A percentile compares a stretch with the other conserved stretches of the same genome.
Conservation (phyloP, 2,329 filamentous ascomycete species). For the Aureobasidium sp. region DNA sequence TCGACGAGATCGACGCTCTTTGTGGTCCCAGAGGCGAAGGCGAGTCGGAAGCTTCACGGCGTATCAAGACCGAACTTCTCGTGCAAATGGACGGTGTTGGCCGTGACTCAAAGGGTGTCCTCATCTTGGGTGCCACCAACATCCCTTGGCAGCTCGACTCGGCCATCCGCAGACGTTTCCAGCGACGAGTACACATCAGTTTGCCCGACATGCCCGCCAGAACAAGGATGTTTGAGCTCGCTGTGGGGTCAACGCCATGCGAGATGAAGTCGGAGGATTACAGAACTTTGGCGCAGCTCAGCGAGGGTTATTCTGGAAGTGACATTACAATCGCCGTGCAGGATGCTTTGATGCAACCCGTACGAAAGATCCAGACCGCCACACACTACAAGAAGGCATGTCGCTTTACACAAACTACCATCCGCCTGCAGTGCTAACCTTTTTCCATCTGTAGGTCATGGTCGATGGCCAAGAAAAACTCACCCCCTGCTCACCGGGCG, state of each 20-base stretch:
- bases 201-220: conserved; percentile 80
- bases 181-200: conserved; percentile 90
- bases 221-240: conserved; percentile 91
- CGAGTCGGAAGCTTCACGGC: conserved; percentile 91
- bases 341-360: conserved; percentile 93
- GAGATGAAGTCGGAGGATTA: conserved; percentile 73
- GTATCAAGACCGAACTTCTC: conserved; percentile 97
- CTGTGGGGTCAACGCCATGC: conserved; percentile 88
- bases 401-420: background rate
- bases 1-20: conserved; percentile 94
- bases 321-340: conserved; percentile 96
- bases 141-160: conserved; percentile 98
- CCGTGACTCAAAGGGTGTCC: conserved; percentile 85
- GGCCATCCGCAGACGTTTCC: conserved; percentile 92
- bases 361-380: conserved; percentile 91
- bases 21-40: conserved; percentile 90
- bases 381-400: conserved; percentile 92
- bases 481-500: conserved; percentile 91
- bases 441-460: conserved; percentile 49
- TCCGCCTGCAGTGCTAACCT: background rate
- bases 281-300: conserved; percentile 68
- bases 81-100: conserved; percentile 99
- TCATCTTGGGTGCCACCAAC: conserved; percentile 94
- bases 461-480: conserved; percentile 60
- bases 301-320: conserved; percentile 90